phyloP scores from a whole-genome alignment of 208 protist genomes.

The Acanthamoeba triangularis region DNA sequence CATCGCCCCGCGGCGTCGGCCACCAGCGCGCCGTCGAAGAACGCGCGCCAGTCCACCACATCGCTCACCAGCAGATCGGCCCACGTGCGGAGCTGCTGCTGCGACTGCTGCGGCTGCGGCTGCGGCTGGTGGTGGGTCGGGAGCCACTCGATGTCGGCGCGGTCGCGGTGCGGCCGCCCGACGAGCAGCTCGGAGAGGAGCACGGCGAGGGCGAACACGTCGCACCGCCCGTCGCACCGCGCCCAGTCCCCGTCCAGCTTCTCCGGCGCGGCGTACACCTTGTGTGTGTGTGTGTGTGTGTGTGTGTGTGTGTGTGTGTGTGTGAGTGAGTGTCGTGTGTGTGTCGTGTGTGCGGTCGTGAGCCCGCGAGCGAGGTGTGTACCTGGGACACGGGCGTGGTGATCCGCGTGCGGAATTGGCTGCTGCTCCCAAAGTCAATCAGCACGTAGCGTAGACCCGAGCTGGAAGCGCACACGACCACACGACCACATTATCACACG shows the following conservation, averaged over 20 bases:
- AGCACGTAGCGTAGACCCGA: background rate
- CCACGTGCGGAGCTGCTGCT: background rate
- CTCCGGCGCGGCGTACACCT: background rate
- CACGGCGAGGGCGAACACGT: slow-evolving; percentile 3
- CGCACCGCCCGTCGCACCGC: background rate
- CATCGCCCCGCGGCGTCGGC: background rate
- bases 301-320: background rate
- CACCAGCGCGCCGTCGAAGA: background rate
- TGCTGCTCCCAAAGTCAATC: slow-evolving; percentile 25
- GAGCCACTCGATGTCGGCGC: background rate
- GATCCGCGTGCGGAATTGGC: background rate
- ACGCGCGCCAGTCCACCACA: background rate
- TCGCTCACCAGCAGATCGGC: background rate
- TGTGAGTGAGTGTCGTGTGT: too few relatives aligned
- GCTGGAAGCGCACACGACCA: background rate
- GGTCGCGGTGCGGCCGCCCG: background rate
- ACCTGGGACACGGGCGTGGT: background rate
- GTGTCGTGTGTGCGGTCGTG: background rate
- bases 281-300: background rate
- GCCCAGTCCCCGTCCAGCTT: slow-evolving; percentile 16
- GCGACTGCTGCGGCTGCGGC: background rate
- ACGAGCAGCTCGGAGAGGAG: slow-evolving; percentile 29
- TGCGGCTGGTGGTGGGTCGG: background rate
- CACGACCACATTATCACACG: too few relatives aligned
- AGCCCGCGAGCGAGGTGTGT: too few relatives aligned